Base-by-base conservation (phyloP, 1,284 basidiomycete genomes). In the Puccinia polysora region DNA sequence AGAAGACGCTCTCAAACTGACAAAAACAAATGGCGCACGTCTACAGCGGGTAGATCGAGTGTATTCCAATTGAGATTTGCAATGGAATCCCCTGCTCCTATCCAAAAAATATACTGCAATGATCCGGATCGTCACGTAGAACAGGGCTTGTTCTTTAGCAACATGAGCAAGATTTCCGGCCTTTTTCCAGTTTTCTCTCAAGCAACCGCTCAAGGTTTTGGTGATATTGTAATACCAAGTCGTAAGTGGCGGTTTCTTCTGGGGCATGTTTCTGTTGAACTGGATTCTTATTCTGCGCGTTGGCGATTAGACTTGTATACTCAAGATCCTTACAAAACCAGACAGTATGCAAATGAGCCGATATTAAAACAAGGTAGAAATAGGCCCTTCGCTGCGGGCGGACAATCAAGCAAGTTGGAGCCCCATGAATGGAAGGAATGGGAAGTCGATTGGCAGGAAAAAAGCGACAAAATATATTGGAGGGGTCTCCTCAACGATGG, bases 171-270 rank as follows among this genome's bases (percentile, higher is more conserved):
- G 32, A 38, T 67, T 25, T 30, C 50, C 15, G 64, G 64, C 38
- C 34, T 67, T 20, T 67, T 55, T 32, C 64, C 64, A 5, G 64
- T 67, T n/a, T 67, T 67, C 64, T 67, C 64, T 67, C 52, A 53
- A 56, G 53, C 64, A 18, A 67, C 64, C 30, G 50, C 64, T 10
- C 64, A 67, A 52, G 64, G 64, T 45, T 67, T 67, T 56, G 64
- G 64, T 1, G 64, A 67, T 23, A 67, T 67, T 45, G 64, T 67
- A 4, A 67, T 67, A 18, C 64, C 64, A 38, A 67, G 64, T 45
- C 43, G 64, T 67, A 45, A 67, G 64, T 56, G 0, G 7, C 52
- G 2, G 34, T 20, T 34, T 36, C 25, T 38, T 40, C 2, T 25
- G n/a, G n/a, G n/a, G n/a, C n/a, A n/a, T n/a, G n/a, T n/a, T n/a